Evolutionary conservation across 1,284 basidiomycete species (phyloP).

Genomic region (Trichosporon sp.): DNA sequence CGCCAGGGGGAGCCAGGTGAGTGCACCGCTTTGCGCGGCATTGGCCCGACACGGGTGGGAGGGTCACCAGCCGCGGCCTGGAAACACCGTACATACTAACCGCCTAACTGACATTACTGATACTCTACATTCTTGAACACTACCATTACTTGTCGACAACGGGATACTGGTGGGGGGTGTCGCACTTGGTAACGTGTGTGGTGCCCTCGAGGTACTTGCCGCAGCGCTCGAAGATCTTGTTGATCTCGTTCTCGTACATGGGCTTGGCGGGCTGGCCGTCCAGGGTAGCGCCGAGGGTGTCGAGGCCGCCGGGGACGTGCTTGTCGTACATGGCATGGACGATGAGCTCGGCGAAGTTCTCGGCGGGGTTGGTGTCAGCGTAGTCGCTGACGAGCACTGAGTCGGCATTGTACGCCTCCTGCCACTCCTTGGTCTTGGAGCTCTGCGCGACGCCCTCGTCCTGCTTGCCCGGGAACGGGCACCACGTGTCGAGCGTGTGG

Average conservation of each 20-base stretch:
- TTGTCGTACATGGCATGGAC: background rate
- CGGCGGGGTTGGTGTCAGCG: background rate
- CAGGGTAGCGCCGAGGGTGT: background rate
- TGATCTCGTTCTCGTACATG: background rate
- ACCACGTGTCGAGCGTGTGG: background rate
- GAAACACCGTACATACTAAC: no score
- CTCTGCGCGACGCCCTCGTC: background rate
- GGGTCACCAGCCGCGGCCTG: no score
- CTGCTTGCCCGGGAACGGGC: background rate
- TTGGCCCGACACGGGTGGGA: no score
- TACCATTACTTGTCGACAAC: no score
- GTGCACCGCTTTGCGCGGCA: no score
- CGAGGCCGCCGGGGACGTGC: background rate
- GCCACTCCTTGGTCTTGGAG: background rate
- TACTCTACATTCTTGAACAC: no score
- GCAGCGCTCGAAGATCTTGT: background rate
- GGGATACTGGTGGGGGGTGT: no score
- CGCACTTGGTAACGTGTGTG: no score
- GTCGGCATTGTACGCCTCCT: background rate
- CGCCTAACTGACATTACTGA: no score
- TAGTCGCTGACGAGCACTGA: background rate
- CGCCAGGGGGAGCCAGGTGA: no score
- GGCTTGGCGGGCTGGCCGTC: background rate
- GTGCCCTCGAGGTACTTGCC: background rate
- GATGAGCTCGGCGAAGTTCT: background rate